Evolutionary conservation across 2,329 filamentous ascomycete species (phyloP).

Genomic region (Diaporthe citrichinensis): DNA sequence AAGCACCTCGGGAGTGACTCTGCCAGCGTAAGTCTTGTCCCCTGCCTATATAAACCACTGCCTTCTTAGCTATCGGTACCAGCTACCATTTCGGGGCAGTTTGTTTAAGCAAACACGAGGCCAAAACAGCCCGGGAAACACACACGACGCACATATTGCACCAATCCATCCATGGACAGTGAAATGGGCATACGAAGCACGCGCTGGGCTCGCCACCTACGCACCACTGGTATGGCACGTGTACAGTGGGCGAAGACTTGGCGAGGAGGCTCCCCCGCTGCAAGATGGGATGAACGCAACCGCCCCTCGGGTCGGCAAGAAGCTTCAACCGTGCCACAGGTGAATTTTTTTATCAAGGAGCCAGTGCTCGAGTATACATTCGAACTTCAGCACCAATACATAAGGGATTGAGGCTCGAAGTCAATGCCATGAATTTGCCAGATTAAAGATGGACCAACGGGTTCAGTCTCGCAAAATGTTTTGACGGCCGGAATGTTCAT

Average conservation of each 20-base stretch:
- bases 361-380: neutral
- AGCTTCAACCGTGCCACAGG: neutral
- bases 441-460: neutral
- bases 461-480: neutral
- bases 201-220: neutral
- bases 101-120: neutral
- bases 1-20: neutral
- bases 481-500: neutral
- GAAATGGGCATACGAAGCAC: neutral
- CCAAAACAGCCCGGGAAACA: neutral
- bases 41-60: neutral
- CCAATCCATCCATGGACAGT: neutral
- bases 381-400: neutral
- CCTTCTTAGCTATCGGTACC: neutral
- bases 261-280: neutral
- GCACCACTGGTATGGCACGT: neutral
- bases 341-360: neutral
- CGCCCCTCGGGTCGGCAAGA: neutral
- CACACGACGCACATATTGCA: neutral
- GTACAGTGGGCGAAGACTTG: neutral
- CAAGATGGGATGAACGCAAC: constrained; percentile 5
- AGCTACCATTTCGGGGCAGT: neutral
- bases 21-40: neutral
- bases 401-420: neutral
- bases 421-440: too few species aligned